These are phyloP conservation scores for Pythium aristosporum DNA, from an alignment of 352 stramenopile species.

Conservation along the genomic window DNA sequence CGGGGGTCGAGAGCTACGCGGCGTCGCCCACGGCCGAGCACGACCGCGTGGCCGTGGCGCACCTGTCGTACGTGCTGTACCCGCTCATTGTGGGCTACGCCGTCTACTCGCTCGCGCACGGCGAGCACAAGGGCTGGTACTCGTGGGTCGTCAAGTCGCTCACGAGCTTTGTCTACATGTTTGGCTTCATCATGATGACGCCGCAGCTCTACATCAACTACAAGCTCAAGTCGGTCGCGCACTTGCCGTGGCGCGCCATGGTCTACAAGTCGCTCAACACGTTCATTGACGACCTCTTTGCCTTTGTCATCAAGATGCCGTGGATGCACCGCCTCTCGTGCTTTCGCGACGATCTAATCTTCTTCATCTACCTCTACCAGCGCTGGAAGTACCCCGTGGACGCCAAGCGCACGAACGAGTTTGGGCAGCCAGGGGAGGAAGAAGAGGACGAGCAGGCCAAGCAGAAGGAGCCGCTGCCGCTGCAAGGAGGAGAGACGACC, in stretches of 20 bases:
- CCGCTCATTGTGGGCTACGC: slow-evolving; percentile 92
- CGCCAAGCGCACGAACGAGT: slow-evolving; percentile 91
- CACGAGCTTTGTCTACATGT: slow-evolving; percentile 98
- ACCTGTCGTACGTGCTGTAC: slow-evolving; percentile 85
- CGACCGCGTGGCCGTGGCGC: slow-evolving; percentile 80
- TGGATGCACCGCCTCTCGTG: slow-evolving; percentile 97
- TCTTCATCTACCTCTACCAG: slow-evolving; percentile 99
- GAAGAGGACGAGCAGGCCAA: slow-evolving; percentile 23
- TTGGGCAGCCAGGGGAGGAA: slow-evolving; percentile 81
- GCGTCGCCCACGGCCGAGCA: slow-evolving; percentile 80
- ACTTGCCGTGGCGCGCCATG: slow-evolving; percentile 97
- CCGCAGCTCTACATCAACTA: slow-evolving; percentile 99
- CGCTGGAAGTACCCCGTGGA: slow-evolving; percentile 96
- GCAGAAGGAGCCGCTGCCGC: slow-evolving; percentile 12
- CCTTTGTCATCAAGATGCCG: slow-evolving; percentile 98
- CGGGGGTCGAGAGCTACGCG: slow-evolving; percentile 82
- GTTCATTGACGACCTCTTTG: slow-evolving; percentile 98
- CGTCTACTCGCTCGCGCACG: slow-evolving; percentile 92
- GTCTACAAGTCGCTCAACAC: slow-evolving; percentile 98
- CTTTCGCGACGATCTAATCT: slow-evolving; percentile 99
- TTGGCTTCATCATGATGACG: slow-evolving; percentile 99
- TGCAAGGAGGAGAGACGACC: neutral
- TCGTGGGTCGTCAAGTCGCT: slow-evolving; percentile 96
- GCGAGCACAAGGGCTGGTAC: slow-evolving; percentile 96
- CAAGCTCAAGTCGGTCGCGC: slow-evolving; percentile 96